A percentile compares a stretch with the other conserved stretches of the same genome.
These are phyloP conservation scores for Canna indica DNA, from an alignment of 176 grass and related monocot species.

Conservation along the genomic window DNA sequence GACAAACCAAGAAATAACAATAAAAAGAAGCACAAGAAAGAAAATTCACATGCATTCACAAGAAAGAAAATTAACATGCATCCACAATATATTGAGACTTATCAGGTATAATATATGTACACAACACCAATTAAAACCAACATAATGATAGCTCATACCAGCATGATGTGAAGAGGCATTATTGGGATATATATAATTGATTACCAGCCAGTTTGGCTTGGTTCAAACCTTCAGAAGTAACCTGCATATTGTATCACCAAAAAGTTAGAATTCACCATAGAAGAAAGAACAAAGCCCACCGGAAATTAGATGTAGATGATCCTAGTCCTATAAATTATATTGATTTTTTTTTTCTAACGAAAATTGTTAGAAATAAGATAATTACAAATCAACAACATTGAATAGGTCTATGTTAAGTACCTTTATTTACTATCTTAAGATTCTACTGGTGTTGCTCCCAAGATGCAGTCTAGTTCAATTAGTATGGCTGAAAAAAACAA, in stretches of 20 bases:
- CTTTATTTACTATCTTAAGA: background rate
- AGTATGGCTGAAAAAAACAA: background rate
- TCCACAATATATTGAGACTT: background rate
- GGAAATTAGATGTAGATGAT: background rate
- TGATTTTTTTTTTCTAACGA: background rate
- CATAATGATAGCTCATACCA: constrained; percentile 28
- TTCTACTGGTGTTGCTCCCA: background rate
- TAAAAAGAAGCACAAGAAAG: background rate
- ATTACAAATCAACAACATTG: background rate
- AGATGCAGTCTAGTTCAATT: background rate
- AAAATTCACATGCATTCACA: background rate
- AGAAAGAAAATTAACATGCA: background rate
- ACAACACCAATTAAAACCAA: constrained; percentile 1
- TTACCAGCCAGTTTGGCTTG: constrained; percentile 5
- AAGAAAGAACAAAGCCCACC: background rate
- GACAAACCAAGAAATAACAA: background rate
- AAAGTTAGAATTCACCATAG: background rate
- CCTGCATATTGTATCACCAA: constrained; percentile 29
- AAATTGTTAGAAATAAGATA: background rate
- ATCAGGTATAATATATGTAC: background rate
- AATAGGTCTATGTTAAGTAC: background rate
- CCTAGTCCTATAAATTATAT: background rate
- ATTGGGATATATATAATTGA: constrained; percentile 15
- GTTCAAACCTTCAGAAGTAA: constrained; percentile 21
- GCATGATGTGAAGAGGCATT: constrained; percentile 28